Percentiles rank a stretch among this genome's conserved stretches.
Evolutionary conservation across 257 asterid genomes (phyloP).

Genomic region (Perilla frutescens): DNA sequence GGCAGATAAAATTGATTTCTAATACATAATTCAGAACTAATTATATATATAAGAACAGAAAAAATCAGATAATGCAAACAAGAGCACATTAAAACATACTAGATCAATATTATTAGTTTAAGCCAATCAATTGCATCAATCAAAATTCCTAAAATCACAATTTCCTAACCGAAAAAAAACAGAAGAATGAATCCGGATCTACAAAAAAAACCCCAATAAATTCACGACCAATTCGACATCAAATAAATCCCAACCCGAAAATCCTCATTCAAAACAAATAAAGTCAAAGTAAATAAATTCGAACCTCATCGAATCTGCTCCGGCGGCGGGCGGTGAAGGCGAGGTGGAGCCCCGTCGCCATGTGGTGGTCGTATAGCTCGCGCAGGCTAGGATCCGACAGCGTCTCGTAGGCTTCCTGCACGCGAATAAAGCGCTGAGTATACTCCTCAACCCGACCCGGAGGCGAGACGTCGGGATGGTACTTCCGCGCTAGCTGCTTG

Average conservation of each 20-base stretch:
- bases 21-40: not conserved
- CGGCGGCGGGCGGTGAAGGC: slow-evolving; percentile 57
- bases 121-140: too few species aligned
- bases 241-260: too few species aligned
- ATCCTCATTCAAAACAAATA: too few species aligned
- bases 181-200: not conserved
- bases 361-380: slow-evolving; percentile 65
- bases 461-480: slow-evolving; percentile 95
- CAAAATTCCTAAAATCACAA: too few species aligned
- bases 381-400: slow-evolving; percentile 74
- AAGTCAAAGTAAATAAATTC: not conserved
- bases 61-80: not conserved
- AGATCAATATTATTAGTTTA: too few species aligned
- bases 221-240: too few species aligned
- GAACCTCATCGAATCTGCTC: slow-evolving; percentile 55
- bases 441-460: slow-evolving; percentile 81
- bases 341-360: slow-evolving; percentile 57
- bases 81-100: not conserved
- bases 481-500: slow-evolving; percentile 82
- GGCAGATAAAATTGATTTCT: not conserved
- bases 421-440: slow-evolving; percentile 68
- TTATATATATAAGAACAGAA: not conserved
- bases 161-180: not conserved
- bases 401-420: slow-evolving; percentile 89
- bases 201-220: too few species aligned